These are phyloP conservation scores for Stereocaulon alpinum DNA, from an alignment of 495 filamentous ascomycete species.

Conservation along the genomic window DNA sequence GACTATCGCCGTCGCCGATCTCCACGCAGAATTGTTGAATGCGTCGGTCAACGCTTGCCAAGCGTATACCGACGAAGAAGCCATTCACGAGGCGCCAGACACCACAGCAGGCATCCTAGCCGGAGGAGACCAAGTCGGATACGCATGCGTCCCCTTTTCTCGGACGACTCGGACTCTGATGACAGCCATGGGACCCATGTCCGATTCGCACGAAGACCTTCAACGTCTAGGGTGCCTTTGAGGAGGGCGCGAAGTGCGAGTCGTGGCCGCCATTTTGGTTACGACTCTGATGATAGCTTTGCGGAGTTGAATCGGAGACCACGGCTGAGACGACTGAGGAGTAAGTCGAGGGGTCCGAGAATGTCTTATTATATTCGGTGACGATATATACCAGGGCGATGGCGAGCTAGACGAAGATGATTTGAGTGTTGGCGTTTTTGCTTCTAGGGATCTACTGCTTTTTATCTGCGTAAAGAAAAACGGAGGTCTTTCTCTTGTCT, in stretches of 20 bases:
- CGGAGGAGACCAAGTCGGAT: background rate
- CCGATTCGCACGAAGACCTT: background rate
- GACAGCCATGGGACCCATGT: background rate
- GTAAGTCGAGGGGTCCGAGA: background rate
- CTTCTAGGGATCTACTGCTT: background rate
- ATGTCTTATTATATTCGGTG: background rate
- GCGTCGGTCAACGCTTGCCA: background rate
- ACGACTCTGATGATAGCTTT: constrained; percentile 16
- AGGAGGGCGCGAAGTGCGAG: constrained; percentile 4
- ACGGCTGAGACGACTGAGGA: background rate
- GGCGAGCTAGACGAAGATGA: no score
- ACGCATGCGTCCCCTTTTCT: no score
- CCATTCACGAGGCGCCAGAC: background rate
- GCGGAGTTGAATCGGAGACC: background rate
- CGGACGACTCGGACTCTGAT: constrained; percentile 5
- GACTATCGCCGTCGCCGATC: background rate
- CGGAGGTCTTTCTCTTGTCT: no score
- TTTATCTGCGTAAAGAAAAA: background rate
- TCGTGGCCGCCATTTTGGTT: background rate
- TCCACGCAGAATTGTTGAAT: background rate
- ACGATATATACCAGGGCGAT: background rate
- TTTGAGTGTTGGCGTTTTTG: no score
- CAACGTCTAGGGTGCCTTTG: background rate
- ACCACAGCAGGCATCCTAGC: background rate
- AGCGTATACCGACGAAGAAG: background rate